These are phyloP conservation scores for Melocanna baccifera DNA, from an alignment of 176 grass and related monocot genomes.

Conservation along the genomic window DNA sequence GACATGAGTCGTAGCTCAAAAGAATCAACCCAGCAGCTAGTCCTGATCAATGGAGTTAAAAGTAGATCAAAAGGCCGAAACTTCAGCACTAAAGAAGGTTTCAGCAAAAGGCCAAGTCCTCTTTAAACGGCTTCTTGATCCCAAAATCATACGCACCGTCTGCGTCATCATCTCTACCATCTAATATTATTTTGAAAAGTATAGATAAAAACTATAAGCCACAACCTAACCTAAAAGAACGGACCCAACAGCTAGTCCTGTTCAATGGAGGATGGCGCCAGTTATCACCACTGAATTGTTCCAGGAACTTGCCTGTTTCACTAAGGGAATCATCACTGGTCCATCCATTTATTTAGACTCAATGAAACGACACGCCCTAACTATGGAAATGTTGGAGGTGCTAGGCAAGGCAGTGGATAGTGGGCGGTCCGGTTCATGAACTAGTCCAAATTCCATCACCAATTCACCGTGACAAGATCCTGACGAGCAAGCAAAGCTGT, in stretches of 20 bases:
- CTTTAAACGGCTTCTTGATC: no score
- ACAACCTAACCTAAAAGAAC: no score
- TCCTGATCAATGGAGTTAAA: no score
- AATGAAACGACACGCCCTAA: not conserved
- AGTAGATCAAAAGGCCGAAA: no score
- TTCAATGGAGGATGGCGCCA: not conserved
- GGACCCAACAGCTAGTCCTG: no score
- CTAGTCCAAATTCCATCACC: not conserved
- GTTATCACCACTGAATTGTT: not conserved
- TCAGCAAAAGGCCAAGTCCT: no score
- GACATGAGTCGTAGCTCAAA: no score
- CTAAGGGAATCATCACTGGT: not conserved
- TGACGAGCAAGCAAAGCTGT: not conserved
- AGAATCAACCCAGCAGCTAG: no score
- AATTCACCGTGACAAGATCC: not conserved
- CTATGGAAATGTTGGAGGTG: not conserved
- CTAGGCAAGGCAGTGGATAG: not conserved
- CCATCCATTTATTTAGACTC: not conserved
- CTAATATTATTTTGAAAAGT: no score
- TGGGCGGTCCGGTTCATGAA: not conserved
- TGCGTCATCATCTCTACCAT: accelerated
- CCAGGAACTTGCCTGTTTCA: not conserved
- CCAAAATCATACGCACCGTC: accelerated
- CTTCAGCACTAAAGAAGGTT: no score
- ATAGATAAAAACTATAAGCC: no score